Evolutionary conservation across 805 yeast genomes (phyloP).

Genomic region (Candida peoriensis): DNA sequence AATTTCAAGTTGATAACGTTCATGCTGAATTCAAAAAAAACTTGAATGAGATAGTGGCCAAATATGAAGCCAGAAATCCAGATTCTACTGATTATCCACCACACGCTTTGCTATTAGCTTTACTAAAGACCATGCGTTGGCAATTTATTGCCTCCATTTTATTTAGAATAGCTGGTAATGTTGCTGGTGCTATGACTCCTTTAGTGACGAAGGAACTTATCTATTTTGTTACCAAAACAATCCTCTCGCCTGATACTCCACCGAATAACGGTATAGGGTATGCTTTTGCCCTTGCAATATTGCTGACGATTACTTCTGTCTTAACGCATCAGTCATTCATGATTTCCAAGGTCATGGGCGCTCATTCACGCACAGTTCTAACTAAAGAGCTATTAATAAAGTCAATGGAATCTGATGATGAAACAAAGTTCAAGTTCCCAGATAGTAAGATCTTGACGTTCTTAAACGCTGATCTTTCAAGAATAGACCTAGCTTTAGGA

Average conservation of each 20-base stretch:
- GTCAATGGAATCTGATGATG: constrained; percentile 51
- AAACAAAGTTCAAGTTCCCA: constrained; percentile 53
- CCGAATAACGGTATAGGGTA: constrained; percentile 64
- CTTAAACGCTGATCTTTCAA: constrained; percentile 73
- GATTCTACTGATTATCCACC: constrained; percentile 5
- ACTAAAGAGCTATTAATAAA: constrained; percentile 66
- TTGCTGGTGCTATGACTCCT: constrained; percentile 47
- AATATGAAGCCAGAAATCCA: constrained; percentile 21
- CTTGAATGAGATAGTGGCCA: constrained; percentile 26
- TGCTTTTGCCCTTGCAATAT: constrained; percentile 57
- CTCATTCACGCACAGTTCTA: constrained; percentile 59
- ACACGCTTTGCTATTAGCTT: constrained; percentile 31
- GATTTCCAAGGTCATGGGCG: constrained; percentile 54
- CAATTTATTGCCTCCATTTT: constrained; percentile 34
- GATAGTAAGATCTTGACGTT: constrained; percentile 65
- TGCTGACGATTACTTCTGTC: constrained; percentile 46
- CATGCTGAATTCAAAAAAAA: constrained; percentile 29
- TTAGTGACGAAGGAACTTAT: constrained; percentile 47
- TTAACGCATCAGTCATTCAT: constrained; percentile 58
- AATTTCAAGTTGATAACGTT: constrained; percentile 33
- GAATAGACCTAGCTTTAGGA: constrained; percentile 67
- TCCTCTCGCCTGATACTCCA: constrained; percentile 31
- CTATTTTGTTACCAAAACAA: constrained; percentile 40
- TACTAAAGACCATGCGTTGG: constrained; percentile 39
- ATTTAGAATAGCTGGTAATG: constrained; percentile 38